These are phyloP conservation scores for Parathielavia hyrcaniae DNA, from an alignment of 495 filamentous ascomycete genomes.

Conservation along the genomic window DNA sequence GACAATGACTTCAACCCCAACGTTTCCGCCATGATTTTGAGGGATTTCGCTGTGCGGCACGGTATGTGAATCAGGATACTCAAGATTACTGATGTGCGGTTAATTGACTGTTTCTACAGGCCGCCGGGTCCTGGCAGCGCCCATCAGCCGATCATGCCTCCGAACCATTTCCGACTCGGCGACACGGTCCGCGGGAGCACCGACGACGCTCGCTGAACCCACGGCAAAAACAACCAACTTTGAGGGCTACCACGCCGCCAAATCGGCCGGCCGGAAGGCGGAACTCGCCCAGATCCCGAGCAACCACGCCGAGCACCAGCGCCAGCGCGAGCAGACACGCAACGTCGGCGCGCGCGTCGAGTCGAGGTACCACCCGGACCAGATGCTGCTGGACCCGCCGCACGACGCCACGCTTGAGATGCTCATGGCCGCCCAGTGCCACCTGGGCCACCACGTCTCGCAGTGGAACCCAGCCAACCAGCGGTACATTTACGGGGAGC, in stretches of 20 bases:
- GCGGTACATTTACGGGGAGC: slow-evolving; percentile 89
- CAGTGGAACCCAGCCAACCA: slow-evolving; percentile 95
- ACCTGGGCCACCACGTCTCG: slow-evolving; percentile 87
- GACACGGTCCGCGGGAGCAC: slow-evolving; percentile 9
- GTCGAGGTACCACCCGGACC: slow-evolving; percentile 60
- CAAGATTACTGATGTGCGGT: neutral
- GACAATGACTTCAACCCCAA: slow-evolving; percentile 17
- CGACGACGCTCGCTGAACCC: slow-evolving; percentile 11
- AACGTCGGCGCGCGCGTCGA: slow-evolving; percentile 50
- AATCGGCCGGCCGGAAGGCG: slow-evolving; percentile 10
- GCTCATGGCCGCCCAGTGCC: slow-evolving; percentile 81
- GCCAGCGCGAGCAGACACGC: slow-evolving; percentile 30
- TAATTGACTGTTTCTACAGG: slow-evolving; percentile 32
- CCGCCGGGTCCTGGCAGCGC: slow-evolving; percentile 42
- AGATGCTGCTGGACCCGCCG: slow-evolving; percentile 64
- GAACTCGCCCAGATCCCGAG: slow-evolving; percentile 31
- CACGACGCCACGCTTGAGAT: slow-evolving; percentile 81
- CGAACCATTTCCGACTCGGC: slow-evolving; percentile 29
- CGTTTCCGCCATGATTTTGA: slow-evolving; percentile 44
- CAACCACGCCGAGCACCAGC: slow-evolving; percentile 24
- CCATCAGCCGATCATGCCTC: slow-evolving; percentile 34
- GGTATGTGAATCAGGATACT: slow-evolving; percentile 36
- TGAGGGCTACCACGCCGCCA: slow-evolving; percentile 9
- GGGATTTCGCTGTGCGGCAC: slow-evolving; percentile 46
- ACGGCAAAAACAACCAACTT: slow-evolving; percentile 17